Evolutionary conservation across 169 alveolate species (phyloP).

Genomic region (Hepatocystis sp.): DNA sequence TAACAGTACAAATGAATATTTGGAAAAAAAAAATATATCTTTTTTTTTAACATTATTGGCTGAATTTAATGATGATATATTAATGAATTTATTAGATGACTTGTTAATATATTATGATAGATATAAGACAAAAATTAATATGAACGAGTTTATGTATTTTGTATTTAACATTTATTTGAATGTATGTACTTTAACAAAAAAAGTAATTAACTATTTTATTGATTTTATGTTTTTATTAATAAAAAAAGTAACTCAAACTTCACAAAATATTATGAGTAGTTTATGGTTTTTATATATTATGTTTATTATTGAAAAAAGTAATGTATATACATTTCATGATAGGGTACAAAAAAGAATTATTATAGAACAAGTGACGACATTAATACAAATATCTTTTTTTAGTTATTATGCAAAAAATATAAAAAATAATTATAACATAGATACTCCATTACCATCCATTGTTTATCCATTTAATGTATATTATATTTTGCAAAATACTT

Average conservation of each 20-base stretch:
- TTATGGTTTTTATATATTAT: slow-evolving; percentile 69
- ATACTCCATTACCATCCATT: slow-evolving; percentile 46
- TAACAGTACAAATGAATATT: slow-evolving; percentile 46
- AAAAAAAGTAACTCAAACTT: slow-evolving; percentile 44
- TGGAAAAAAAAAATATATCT: slow-evolving; percentile 40
- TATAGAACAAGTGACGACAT: slow-evolving; percentile 35
- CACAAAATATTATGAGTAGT: slow-evolving; percentile 70
- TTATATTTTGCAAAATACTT: slow-evolving; percentile 30
- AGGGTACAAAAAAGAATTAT: slow-evolving; percentile 59
- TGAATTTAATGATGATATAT: slow-evolving; percentile 59
- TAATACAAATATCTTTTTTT: slow-evolving; percentile 59
- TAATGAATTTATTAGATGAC: slow-evolving; percentile 63
- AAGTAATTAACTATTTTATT: slow-evolving; percentile 33
- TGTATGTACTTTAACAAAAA: slow-evolving; percentile 39
- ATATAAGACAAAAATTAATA: slow-evolving; percentile 50
- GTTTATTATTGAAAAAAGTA: slow-evolving; percentile 43
- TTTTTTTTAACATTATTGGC: slow-evolving; percentile 28
- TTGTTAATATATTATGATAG: slow-evolving; percentile 67
- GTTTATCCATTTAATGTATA: slow-evolving; percentile 45
- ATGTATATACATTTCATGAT: slow-evolving; percentile 58
- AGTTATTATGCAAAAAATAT: slow-evolving; percentile 61
- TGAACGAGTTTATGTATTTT: slow-evolving; percentile 65
- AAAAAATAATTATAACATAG: slow-evolving; percentile 55
- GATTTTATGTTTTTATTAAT: slow-evolving; percentile 54
- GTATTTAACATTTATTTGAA: slow-evolving; percentile 60